These are phyloP conservation scores for Calocybe cyanea DNA, from an alignment of 768 basidiomycete species.

Conservation along the genomic window DNA sequence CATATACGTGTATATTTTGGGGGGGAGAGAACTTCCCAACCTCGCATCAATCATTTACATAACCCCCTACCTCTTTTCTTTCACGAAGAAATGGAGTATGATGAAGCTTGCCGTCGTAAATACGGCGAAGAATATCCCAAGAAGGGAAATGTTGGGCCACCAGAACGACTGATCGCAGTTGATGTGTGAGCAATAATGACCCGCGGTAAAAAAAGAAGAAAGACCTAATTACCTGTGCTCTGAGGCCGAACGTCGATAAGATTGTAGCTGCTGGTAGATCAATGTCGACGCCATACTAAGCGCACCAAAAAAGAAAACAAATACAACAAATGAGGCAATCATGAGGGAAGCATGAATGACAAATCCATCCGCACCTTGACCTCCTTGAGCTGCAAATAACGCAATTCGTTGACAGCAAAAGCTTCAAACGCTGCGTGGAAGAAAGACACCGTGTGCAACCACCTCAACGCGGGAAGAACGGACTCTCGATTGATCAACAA, in stretches of 20 bases:
- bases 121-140: conserved; percentile 81
- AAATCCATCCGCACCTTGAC: conserved; percentile 55
- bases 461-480: conserved; percentile 65
- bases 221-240: conserved; percentile 73
- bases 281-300: conserved; percentile 91
- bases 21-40: not conserved
- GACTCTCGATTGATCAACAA: conserved; percentile 92
- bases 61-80: conserved; percentile 56
- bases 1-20: not conserved
- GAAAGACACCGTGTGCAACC: conserved; percentile 91
- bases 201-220: conserved; percentile 14
- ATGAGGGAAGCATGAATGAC: too few species aligned
- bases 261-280: conserved; percentile 97
- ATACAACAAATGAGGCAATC: too few species aligned
- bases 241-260: conserved; percentile 88
- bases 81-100: conserved; percentile 83
- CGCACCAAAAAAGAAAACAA: too few species aligned
- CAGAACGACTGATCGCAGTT: conserved; percentile 77
- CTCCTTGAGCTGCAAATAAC: conserved; percentile 91
- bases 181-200: conserved; percentile 4
- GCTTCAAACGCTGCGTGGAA: conserved; percentile 99
- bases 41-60: too few species aligned
- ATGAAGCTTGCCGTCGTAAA: conserved; percentile 79
- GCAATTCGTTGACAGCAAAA: conserved; percentile 93
- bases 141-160: conserved; percentile 92